Percentiles rank a stretch among this genome's conserved stretches.
Evolutionary conservation across 768 basidiomycete species (phyloP).

Genomic region (Termitomyces sp.): DNA sequence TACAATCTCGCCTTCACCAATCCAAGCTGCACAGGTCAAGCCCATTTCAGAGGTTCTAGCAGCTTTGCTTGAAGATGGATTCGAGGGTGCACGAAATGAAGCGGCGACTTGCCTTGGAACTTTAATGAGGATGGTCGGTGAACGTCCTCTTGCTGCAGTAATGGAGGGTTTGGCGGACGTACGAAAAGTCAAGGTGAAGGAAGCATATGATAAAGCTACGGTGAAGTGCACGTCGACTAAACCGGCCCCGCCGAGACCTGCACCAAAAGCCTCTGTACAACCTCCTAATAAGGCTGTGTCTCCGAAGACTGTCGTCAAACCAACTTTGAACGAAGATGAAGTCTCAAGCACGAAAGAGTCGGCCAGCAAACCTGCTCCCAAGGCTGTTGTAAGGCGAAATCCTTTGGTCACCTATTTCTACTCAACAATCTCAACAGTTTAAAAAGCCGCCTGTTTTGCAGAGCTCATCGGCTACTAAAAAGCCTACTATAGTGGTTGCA

Average conservation of each 20-base stretch:
- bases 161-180: slow-evolving; percentile 85
- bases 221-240: slow-evolving; percentile 79
- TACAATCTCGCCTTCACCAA: slow-evolving; percentile 58
- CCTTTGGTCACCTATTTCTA: background rate
- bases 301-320: slow-evolving; percentile 4
- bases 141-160: slow-evolving; percentile 80
- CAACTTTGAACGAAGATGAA: slow-evolving; percentile 10
- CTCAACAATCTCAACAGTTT: slow-evolving; percentile 22
- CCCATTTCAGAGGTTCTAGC: slow-evolving; percentile 73
- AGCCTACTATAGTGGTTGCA: slow-evolving; percentile 31
- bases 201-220: slow-evolving; percentile 87
- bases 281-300: slow-evolving; percentile 19
- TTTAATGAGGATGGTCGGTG: slow-evolving; percentile 96
- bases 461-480: slow-evolving; percentile 32
- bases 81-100: slow-evolving; percentile 83
- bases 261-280: slow-evolving; percentile 30
- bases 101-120: slow-evolving; percentile 86
- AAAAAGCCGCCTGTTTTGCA: slow-evolving; percentile 45
- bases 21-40: slow-evolving; percentile 75
- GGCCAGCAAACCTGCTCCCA: slow-evolving; percentile 44
- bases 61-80: slow-evolving; percentile 76
- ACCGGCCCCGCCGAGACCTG: slow-evolving; percentile 42
- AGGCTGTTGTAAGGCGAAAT: slow-evolving; percentile 30
- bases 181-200: slow-evolving; percentile 88
- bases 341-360: slow-evolving; percentile 32